phyloP scores from a whole-genome alignment of 2,329 filamentous ascomycete species.

The Aspergillus caelatus region DNA sequence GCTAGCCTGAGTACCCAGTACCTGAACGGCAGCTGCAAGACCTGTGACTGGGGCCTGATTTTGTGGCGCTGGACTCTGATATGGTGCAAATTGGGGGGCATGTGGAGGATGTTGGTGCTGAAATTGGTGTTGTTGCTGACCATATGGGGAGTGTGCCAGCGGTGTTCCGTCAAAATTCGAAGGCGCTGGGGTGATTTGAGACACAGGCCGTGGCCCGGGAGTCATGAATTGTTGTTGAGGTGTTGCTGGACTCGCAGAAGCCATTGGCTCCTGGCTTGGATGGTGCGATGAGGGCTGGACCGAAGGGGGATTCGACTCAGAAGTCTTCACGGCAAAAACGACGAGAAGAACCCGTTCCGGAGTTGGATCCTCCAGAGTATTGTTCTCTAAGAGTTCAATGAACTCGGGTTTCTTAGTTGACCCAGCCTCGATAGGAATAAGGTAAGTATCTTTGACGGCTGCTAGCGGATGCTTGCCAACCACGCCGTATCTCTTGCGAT shows the following conservation, averaged over 20 bases:
- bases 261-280: conserved; percentile 36
- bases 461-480: conserved; percentile 73
- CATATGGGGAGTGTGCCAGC: conserved; percentile 21
- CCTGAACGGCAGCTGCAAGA: conserved; percentile 61
- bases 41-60: conserved; percentile 43
- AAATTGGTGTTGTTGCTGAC: conserved; percentile 19
- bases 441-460: conserved; percentile 86
- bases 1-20: conserved; percentile 65
- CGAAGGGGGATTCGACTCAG: conserved; percentile 45
- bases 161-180: conserved; percentile 21
- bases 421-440: conserved; percentile 80
- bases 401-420: conserved; percentile 74
- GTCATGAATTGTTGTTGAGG: conserved; percentile 32
- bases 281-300: conserved; percentile 45
- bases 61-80: conserved; percentile 18
- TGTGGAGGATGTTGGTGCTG: conserved; percentile 15
- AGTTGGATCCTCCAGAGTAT: conserved; percentile 71
- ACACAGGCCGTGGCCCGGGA: conserved; percentile 18
- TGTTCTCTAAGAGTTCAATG: conserved; percentile 83
- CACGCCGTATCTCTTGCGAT: conserved; percentile 83
- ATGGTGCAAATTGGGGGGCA: conserved; percentile 30
- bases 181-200: conserved; percentile 29
- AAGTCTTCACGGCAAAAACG: conserved; percentile 78
- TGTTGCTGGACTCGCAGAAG: conserved; percentile 37
- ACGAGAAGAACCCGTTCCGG: conserved; percentile 78